Percentiles rank a stretch among this genome's conserved stretches.
Evolutionary conservation across 2,329 filamentous ascomycete species (phyloP).

Genomic region (Teratosphaeria gauchensis): DNA sequence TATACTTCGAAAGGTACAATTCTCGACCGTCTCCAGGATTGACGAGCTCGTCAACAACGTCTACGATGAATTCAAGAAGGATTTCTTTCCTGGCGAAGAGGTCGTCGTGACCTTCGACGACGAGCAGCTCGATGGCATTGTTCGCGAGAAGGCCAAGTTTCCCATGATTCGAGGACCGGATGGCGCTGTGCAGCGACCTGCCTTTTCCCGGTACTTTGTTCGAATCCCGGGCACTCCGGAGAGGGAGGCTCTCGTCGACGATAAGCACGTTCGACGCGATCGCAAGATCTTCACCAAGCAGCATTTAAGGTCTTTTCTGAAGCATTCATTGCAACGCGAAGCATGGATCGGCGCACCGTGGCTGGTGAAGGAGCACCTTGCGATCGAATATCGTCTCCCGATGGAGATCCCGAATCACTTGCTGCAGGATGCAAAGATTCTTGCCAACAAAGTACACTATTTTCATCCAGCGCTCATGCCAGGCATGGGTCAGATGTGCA

Average conservation of each 20-base stretch:
- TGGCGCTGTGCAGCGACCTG: slow-evolving; percentile 50
- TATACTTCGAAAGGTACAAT: slow-evolving; percentile 82
- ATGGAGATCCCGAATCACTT: slow-evolving; percentile 77
- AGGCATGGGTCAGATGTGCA: not conserved
- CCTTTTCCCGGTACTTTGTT: slow-evolving; percentile 73
- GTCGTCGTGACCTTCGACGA: slow-evolving; percentile 64
- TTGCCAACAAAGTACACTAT: slow-evolving; percentile 14
- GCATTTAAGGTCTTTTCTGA: slow-evolving; percentile 86
- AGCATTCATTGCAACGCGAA: slow-evolving; percentile 85
- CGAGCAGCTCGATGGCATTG: slow-evolving; percentile 52
- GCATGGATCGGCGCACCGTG: slow-evolving; percentile 94
- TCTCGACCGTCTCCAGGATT: slow-evolving; percentile 78
- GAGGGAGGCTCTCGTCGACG: slow-evolving; percentile 69
- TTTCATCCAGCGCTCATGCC: not conserved
- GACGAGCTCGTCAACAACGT: slow-evolving; percentile 64
- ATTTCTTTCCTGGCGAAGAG: slow-evolving; percentile 83
- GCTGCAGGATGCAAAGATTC: slow-evolving; percentile 62
- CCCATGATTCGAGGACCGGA: slow-evolving; percentile 50
- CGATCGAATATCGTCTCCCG: slow-evolving; percentile 73
- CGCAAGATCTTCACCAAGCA: slow-evolving; percentile 90
- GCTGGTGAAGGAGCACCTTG: slow-evolving; percentile 82
- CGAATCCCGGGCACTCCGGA: slow-evolving; percentile 54
- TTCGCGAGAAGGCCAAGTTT: slow-evolving; percentile 79
- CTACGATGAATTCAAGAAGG: slow-evolving; percentile 62
- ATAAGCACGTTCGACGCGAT: slow-evolving; percentile 74